Evolutionary conservation across 371 early-diverging fungal genomes (phyloP), one percentile per base, ranked within the genome.

Genomic region (Rhizopus microsporus): DNA sequence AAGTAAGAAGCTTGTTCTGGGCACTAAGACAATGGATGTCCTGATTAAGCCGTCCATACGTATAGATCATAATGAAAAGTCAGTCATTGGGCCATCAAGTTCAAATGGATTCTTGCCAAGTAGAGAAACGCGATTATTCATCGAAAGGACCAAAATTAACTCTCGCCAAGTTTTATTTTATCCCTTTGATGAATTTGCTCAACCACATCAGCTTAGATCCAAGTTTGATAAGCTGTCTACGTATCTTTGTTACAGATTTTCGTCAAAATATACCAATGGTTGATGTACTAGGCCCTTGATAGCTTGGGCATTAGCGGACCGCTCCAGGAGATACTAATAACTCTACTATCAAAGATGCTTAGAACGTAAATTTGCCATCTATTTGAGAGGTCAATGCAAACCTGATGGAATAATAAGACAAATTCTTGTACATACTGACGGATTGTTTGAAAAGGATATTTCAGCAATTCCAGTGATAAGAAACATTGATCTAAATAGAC

Each of bases 181-280:
- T 47, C 53, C 48, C 16, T 53, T 59, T 53, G 48, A 53, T 47
- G 47, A 47, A 52, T 45, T 46, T 53, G 46, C 54, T 47, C 53
- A 57, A 46, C 13, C 57, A 60, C 51, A 35, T 54, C 31, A 47
- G 5, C 31, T 30, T 30, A 17, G 31, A 31, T 47, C 47, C 5
- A 29, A 29, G 17, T 47, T 47, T 31, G 50, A 32, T 50, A 29
- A 38, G 15, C 5, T 47, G 15, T 9, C 43, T 5, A 9, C 9
- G 15, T n/a, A 42, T 15, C 16, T 15, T 42, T 30, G 38, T 15
- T 5, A 16, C 16, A 46, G 46, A 40, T 40, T 45, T 38, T 58
- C 51, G 44, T 63, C 55, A 33, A 44, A 57, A 39, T 54, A 54
- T 46, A 57, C 51, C 30, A 59, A 59, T 51, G 58, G 49, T 63